Base-by-base conservation (phyloP, 139 green algal species). In the Coelastrella sp. region DNA sequence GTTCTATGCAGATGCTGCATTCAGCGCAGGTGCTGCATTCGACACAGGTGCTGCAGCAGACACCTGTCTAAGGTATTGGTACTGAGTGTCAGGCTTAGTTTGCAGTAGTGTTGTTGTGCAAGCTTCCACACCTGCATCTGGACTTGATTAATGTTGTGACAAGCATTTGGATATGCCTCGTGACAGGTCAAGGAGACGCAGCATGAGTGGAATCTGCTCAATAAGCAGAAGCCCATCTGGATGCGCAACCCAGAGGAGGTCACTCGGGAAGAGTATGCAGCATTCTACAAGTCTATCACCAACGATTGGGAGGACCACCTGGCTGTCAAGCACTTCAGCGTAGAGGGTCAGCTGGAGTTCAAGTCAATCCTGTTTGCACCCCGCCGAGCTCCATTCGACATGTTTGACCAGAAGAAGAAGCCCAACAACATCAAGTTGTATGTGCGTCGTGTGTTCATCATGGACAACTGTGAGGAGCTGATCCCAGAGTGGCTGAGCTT, bases 171-270 rank as follows among this genome's bases (percentile, higher is more conserved):
- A 27, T 64, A 1, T 64, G 53, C 48, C 48, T 57, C 48, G 13
- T 19, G 19, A 64, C 93, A 96, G 95, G 93, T 99, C 30, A 98
- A 99, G 94, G 97, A 99, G 92, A 91, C 98, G 37, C 89, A 91
- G 60, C 95, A 98, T 85, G 98, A 99, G 92, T 99, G 98, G 98
- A 81, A 91, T 68, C 93, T 99, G 90, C 93, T 99, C 67, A 99
- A 99, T 96, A 99, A 99, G 94, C 97, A 99, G 94, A 99, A 99
- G 95, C 98, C 98, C 30, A 99, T 99, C 91, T 99, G 98, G 97
- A 99, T 99, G 98, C 95, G 98, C 81, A 96, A 94, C 85, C 95
- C 97, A 19, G 97, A 99, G 34, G 97, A 99, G 87, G 93, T 99
- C 74, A 98, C 94, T 74, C 96, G 96, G 86, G 95, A 99, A 69